Percentiles rank a stretch among this genome's conserved stretches.
Conservation (phyloP, 2,329 filamentous ascomycete genomes). For the Sclerotinia sclerotiorum region DNA sequence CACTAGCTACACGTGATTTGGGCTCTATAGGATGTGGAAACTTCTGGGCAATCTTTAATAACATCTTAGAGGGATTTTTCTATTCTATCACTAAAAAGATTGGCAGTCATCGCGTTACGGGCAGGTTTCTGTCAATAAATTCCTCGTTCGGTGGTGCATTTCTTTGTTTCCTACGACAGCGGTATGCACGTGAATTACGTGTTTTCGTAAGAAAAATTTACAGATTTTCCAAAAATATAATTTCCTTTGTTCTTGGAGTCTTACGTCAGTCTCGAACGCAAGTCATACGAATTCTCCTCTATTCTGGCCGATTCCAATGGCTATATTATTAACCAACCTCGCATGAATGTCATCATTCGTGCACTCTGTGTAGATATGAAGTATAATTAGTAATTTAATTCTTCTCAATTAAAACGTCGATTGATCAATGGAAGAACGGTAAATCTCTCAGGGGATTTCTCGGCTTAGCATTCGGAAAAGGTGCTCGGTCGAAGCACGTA, state of each 20-base stretch:
- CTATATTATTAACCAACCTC: neutral
- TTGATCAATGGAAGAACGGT: neutral
- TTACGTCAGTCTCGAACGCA: neutral
- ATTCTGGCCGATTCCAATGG: neutral
- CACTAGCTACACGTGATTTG: neutral
- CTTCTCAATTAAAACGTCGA: constrained; percentile 2
- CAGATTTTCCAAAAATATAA: neutral
- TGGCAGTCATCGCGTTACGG: neutral
- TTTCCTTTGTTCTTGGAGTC: constrained; percentile 2
- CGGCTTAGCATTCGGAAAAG: neutral
- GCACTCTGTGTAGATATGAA: neutral
- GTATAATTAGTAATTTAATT: neutral
- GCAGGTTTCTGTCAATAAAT: neutral
- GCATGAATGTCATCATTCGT: neutral
- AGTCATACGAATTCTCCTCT: neutral
- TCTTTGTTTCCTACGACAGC: neutral
- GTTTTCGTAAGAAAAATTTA: neutral
- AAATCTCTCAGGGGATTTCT: constrained; percentile 10
- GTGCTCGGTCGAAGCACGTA: neutral
- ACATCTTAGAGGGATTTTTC: neutral
- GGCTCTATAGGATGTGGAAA: neutral
- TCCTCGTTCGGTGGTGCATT: neutral
- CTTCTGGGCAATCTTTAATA: too few relatives aligned
- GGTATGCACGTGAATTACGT: neutral
- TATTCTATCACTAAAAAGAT: neutral